phyloP scores from a whole-genome alignment of 169 alveolate species.

The Perkinsus marinus region DNA sequence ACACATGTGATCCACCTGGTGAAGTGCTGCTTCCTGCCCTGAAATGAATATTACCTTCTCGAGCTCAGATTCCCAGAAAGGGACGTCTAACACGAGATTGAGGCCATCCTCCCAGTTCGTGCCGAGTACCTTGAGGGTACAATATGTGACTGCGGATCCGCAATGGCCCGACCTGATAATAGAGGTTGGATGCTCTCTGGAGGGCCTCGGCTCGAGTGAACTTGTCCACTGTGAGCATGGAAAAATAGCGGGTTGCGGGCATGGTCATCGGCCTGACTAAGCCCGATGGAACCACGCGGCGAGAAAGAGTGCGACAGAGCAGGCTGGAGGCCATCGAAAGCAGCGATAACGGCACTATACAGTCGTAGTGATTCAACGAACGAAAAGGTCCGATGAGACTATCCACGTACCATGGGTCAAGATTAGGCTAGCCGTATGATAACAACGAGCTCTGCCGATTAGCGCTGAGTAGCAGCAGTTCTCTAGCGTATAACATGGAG shows the following conservation, averaged over 20 bases:
- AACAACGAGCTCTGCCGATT: too few species aligned
- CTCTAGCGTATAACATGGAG: too few species aligned
- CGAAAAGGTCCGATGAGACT: too few species aligned
- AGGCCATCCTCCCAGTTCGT: slow-evolving; percentile 7
- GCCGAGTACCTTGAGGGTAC: not conserved
- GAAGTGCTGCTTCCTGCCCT: not conserved
- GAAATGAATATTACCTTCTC: not conserved
- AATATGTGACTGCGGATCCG: too few species aligned
- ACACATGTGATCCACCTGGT: not conserved
- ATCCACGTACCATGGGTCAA: too few species aligned
- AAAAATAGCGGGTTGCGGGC: not conserved
- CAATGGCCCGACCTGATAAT: not conserved
- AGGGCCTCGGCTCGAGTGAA: not conserved
- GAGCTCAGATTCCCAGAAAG: not conserved
- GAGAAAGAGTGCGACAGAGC: not conserved
- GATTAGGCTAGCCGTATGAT: too few species aligned
- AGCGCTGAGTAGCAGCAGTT: too few species aligned
- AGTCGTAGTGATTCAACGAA: too few species aligned
- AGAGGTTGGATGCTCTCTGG: not conserved
- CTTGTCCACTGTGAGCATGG: not conserved
- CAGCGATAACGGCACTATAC: not conserved
- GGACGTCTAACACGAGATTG: not conserved
- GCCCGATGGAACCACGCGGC: not conserved
- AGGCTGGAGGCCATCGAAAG: not conserved
- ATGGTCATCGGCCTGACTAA: not conserved